Evolutionary conservation across 2,329 filamentous ascomycete genomes (phyloP), one percentile per base, ranked within the genome.

Genomic region (Exophiala bonariae): DNA sequence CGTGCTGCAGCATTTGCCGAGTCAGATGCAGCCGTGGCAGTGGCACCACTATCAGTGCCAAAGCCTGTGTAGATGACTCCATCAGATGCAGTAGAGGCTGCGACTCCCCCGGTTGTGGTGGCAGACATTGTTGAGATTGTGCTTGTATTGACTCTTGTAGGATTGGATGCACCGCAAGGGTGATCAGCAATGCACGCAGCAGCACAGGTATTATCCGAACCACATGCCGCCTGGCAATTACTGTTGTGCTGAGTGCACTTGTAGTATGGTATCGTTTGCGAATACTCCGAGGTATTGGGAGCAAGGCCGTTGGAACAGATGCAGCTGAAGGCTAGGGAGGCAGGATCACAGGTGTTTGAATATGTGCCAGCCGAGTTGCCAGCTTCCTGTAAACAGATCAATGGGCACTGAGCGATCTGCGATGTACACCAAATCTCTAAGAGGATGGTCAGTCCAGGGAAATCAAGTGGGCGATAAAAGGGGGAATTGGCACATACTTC

Each of bases 201-300:
- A 33, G 75, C 69, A 63, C 81, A 84, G 33, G 60, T 58, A 46
- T 72, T 73, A 60, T 79, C 57, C 59, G 49, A 46, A n/a, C 52
- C 52, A 54, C 81, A 84, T 56, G 66, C 67, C 10, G 53, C 58
- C 18, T 81, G 78, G 57, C 79, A 82, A 54, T 81, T 69, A 60
- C 71, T 78, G 63, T 77, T 78, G 66, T 69, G 71, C 54, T 80
- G 72, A 8, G 73, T 76, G 69, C 81, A 85, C 64, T 79, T 71
- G 66, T 72, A 83, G 71, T 78, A 85, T 14, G 81, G 80, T 41
- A 85, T 71, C 11, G 81, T 84, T 58, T 80, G 76, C 26, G 78
- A 79, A 72, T 80, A 85, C 60, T 83, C 70, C 52, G 78, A 76
- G 47, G 80, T 66, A 62, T 84, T 84, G 58, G 81, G 81, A 4